Evolutionary conservation across 768 basidiomycete genomes (phyloP), one percentile per base, ranked within the genome.

Genomic region (Arthromyces matolae): DNA sequence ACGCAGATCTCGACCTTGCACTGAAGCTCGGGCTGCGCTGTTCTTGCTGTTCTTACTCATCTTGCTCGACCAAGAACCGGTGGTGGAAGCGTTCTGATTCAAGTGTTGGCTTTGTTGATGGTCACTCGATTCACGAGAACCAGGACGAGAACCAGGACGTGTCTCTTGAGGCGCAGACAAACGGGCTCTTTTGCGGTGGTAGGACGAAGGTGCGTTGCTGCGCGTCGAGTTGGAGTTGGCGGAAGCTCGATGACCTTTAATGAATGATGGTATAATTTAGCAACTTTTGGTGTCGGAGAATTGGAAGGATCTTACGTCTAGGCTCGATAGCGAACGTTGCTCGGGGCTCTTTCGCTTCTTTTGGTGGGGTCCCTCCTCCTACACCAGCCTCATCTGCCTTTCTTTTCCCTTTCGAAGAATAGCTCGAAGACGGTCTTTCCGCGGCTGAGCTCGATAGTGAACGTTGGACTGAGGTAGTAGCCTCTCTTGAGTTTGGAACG

Each of bases 121-220:
- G 35, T 70, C 67, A 25, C 50, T 55, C 34, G 63, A 59, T 52
- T 59, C 53, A 37, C 71, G 65, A 9, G 76, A 66, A 22, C 60
- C 63, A 36, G 66, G 61, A 37, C 71, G 65, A 9, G 76, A 66
- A 22, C 60, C 63, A 36, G 66, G 61, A 18, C 65, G 68, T 8
- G 68, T 62, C 37, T 75, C 71, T 14, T 69, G 62, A 7, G 68
- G 57, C 18, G 64, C 63, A 3, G 82, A 79, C 29, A 87, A 61
- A 23, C 81, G 77, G 8, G 81, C 81, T 49, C 87, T 80, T 62
- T 89, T 89, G 52, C 80, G 79, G 52, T 80, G 76, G 57, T 78
- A 89, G 5, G 86, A 85, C 1, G 87, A 86, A 0, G 88, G 87
- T 0, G 85, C 82, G 50, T 42, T 46, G 20, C 47, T 55, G 9